Percentiles rank a stretch among this genome's conserved stretches.
These are phyloP conservation scores for Sugiyamaella chiloensis DNA, from an alignment of 805 yeast species.

Conservation along the genomic window DNA sequence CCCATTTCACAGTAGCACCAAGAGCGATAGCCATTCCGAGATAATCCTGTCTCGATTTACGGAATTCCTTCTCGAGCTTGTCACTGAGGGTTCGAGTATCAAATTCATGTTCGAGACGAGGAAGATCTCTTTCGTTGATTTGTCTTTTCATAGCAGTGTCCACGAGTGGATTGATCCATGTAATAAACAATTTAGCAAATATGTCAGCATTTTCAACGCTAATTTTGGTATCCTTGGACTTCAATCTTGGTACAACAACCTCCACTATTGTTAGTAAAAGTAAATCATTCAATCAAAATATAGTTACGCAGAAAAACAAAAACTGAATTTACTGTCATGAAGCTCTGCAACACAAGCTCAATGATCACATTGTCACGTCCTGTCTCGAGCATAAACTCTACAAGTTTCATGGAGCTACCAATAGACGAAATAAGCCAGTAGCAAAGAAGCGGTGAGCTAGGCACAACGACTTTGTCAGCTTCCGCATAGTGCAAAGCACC, in stretches of 20 bases:
- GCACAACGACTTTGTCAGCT: background rate
- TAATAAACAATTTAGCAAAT: slow-evolving; percentile 11
- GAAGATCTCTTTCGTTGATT: slow-evolving; percentile 52
- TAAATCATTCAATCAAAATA: too few species aligned
- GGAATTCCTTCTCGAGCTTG: slow-evolving; percentile 54
- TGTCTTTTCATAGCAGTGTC: slow-evolving; percentile 1
- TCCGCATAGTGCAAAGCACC: slow-evolving; percentile 9
- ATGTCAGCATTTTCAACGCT: slow-evolving; percentile 16
- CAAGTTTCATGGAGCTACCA: background rate
- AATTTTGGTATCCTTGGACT: background rate
- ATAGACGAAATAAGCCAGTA: slow-evolving; percentile 9
- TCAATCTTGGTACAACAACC: background rate
- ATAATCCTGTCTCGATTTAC: slow-evolving; percentile 37
- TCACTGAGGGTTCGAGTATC: slow-evolving; percentile 47
- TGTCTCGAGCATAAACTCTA: background rate
- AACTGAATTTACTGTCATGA: background rate
- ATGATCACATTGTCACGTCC: background rate
- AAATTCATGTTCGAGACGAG: slow-evolving; percentile 63
- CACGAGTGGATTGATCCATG: slow-evolving; percentile 17
- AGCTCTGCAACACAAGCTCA: background rate
- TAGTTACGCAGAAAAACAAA: slow-evolving; percentile 4
- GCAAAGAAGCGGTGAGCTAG: slow-evolving; percentile 10
- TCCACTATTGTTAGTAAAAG: too few species aligned
- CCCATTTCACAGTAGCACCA: slow-evolving; percentile 58
- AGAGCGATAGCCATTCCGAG: slow-evolving; percentile 47